Conservation (phyloP, 495 filamentous ascomycete species). For the Chaetomidium leptoderma region DNA sequence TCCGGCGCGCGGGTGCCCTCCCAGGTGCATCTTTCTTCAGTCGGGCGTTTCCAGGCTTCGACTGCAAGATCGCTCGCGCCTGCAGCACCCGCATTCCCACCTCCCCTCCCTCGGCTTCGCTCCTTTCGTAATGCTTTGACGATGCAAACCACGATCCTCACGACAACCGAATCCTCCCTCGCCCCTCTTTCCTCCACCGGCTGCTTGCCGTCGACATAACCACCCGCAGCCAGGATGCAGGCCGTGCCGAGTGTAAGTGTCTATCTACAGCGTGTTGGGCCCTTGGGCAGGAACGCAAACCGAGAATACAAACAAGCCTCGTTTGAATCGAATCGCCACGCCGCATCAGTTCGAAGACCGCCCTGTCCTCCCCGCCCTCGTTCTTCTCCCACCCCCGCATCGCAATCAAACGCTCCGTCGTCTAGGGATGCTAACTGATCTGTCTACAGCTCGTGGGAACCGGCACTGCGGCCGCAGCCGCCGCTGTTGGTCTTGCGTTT, state of each 20-base stretch:
- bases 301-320: constrained; percentile 2
- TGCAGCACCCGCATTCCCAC: constrained; percentile 28
- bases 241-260: constrained; percentile 61
- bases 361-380: neutral
- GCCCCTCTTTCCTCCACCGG: constrained; percentile 36
- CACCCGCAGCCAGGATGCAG: constrained; percentile 52
- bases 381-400: neutral
- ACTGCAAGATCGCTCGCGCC: constrained; percentile 25
- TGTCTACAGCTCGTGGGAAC: constrained; percentile 51
- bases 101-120: constrained; percentile 16
- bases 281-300: constrained; percentile 6
- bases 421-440: constrained; percentile 17
- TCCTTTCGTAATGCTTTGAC: constrained; percentile 36
- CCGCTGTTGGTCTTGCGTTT: constrained; percentile 52
- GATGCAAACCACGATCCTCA: constrained; percentile 36
- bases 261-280: constrained; percentile 19
- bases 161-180: constrained; percentile 37
- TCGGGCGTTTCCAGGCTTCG: constrained; percentile 1
- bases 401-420: neutral
- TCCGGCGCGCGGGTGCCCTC: neutral
- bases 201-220: constrained; percentile 38
- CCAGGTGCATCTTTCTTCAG: constrained; percentile 7
- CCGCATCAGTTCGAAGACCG: neutral
- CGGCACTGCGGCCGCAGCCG: constrained; percentile 56
- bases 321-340: neutral